Conservation (phyloP, 768 basidiomycete species). For the Gymnopilus junonius region DNA sequence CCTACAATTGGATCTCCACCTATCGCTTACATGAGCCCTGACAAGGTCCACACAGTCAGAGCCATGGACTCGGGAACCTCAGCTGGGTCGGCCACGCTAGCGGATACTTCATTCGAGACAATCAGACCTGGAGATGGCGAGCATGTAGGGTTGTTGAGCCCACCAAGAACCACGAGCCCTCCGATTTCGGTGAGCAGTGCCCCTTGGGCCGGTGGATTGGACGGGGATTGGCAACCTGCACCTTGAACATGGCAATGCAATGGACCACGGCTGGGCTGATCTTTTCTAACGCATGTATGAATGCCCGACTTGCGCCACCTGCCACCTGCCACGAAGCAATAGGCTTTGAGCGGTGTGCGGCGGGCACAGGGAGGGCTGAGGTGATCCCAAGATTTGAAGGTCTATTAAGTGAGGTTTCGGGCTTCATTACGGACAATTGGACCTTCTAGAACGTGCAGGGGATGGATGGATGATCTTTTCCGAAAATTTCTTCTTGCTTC, state of each 20-base stretch:
- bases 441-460: background rate
- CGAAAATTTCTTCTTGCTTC: background rate
- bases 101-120: constrained; percentile 21
- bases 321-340: no score
- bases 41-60: constrained; percentile 10
- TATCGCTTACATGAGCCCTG: constrained; percentile 19
- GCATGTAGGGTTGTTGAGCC: constrained; percentile 24
- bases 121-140: background rate
- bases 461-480: background rate
- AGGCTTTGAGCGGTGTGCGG: no score
- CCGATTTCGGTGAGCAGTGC: constrained; percentile 28
- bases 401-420: background rate
- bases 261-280: no score
- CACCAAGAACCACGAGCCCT: constrained; percentile 24
- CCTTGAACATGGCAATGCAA: no score
- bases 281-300: no score
- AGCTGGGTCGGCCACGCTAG: constrained; percentile 19
- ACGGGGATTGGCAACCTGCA: constrained; percentile 40
- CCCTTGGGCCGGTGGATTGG: constrained; percentile 47
- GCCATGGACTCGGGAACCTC: constrained; percentile 11
- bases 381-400: background rate
- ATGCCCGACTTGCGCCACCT: no score
- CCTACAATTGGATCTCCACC: constrained; percentile 22
- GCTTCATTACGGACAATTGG: background rate
- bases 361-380: no score